Base-by-base conservation (phyloP, 768 basidiomycete species). In the Kwoniella europaea region DNA sequence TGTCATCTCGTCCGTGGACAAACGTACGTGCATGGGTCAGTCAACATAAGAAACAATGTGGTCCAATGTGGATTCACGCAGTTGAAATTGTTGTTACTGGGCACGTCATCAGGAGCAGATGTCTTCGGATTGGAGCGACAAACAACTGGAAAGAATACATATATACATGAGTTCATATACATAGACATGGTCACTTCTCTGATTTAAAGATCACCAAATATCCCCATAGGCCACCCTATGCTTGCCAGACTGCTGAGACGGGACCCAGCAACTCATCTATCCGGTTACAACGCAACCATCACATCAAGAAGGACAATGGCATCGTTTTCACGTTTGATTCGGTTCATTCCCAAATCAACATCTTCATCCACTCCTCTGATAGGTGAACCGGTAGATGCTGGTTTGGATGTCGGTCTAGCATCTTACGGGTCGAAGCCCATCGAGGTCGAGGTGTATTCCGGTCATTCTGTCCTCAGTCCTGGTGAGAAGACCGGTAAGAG, bases 341-440 rank as follows among this genome's bases (percentile, higher is more conserved):
- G 83, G 29, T 84, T 84, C 73, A 50, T 72, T 9, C 75, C 78
- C 4, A 35, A 24, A 54, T 22, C 43, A 0, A 57, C 68, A 4
- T 58, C 71, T 3, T 46, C 55, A 7, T 65, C 71, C 4, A 4
- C 57, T 10, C 75, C 76, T 2, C 61, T 82, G 18, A 79, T 84
- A 56, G 83, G 82, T 46, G 80, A 84, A 60, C 84, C 84, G 1
- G 61, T 74, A 41, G 74, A 82, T 63, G 18, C 62, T 0, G 20
- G 60, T 2, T 70, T 75, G 4, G 84, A 84, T 65, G 83, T 84
- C 42, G 84, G 84, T 15, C 68, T 82, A 5, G 84, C 84, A 4
- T 68, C 80, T 0, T 80, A 76, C 71, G 60, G 68, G 4, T 71
- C 72, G 1, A 58, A 80, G 29, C 27, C 63, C 29, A 72, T 84